Conservation (phyloP, 257 asterid species). For the Hygrophila difformis region DNA sequence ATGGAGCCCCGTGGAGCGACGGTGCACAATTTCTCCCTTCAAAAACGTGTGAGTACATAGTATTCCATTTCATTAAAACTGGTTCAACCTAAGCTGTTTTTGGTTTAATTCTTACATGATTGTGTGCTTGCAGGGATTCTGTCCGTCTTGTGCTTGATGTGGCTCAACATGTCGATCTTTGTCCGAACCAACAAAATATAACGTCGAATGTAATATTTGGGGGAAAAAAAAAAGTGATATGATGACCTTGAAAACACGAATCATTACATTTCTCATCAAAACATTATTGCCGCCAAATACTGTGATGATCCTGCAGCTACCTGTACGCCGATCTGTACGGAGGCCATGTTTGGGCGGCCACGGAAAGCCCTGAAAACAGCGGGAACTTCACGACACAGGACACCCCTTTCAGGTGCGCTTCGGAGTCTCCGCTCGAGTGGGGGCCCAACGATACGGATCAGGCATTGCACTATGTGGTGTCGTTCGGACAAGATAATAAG, state of each 20-base stretch:
- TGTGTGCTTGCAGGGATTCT: slow-evolving; percentile 32
- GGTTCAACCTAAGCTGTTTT: too few species aligned
- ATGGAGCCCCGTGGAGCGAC: slow-evolving; percentile 41
- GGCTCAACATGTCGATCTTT: too few species aligned
- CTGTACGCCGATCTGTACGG: slow-evolving; percentile 82
- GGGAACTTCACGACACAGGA: slow-evolving; percentile 66
- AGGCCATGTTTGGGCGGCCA: slow-evolving; percentile 64
- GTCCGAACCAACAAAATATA: too few species aligned
- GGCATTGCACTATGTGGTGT: slow-evolving; percentile 61
- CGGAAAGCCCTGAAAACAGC: slow-evolving; percentile 60
- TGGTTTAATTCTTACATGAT: neutral
- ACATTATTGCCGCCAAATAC: too few species aligned
- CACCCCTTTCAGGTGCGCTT: slow-evolving; percentile 65
- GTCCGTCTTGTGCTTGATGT: slow-evolving; percentile 20
- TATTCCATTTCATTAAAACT: neutral
- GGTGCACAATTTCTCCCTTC: slow-evolving; percentile 28
- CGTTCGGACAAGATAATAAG: slow-evolving; percentile 77
- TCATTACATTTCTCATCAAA: too few species aligned
- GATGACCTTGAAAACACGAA: too few species aligned
- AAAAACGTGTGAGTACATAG: slow-evolving; percentile 23
- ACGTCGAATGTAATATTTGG: too few species aligned
- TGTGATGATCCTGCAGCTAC: too few species aligned
- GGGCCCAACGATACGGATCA: slow-evolving; percentile 66
- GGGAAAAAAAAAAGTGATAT: too few species aligned
- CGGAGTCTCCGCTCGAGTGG: slow-evolving; percentile 70